Percentiles rank a stretch among this genome's conserved stretches.
These are phyloP conservation scores for Leishmania amazonensis DNA, from an alignment of 208 protist genomes.

Conservation along the genomic window DNA sequence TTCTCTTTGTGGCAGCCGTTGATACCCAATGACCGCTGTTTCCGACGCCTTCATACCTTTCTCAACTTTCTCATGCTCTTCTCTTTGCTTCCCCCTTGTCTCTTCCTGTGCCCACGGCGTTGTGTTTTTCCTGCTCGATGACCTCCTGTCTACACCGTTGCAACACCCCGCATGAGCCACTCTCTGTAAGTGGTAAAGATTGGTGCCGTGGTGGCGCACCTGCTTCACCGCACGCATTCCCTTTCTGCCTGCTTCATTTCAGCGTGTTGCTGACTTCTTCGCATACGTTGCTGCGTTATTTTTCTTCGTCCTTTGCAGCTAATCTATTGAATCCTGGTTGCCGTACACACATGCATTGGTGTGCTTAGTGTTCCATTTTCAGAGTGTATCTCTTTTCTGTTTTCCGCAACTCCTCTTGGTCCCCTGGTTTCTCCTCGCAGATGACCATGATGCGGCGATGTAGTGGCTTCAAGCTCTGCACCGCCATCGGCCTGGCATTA, in stretches of 20 bases:
- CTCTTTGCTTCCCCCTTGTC: neutral
- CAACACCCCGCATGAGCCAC: no score
- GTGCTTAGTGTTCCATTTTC: neutral
- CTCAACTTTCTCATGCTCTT: neutral
- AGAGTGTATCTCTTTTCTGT: neutral
- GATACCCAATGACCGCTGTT: neutral
- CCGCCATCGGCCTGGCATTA: slow-evolving; percentile 4
- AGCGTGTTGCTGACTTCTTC: neutral
- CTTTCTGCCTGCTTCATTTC: neutral
- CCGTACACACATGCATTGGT: neutral
- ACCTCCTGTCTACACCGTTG: neutral
- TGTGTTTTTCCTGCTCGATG: neutral
- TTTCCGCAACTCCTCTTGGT: neutral
- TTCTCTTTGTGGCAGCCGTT: neutral
- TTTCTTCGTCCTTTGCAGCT: neutral
- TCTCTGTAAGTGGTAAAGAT: neutral
- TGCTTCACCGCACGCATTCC: neutral
- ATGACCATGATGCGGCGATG: slow-evolving; percentile 1
- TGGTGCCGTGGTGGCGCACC: neutral
- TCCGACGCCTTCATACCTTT: neutral
- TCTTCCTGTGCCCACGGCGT: neutral
- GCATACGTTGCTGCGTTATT: neutral
- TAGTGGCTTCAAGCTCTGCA: slow-evolving; percentile 1
- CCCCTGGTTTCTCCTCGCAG: neutral
- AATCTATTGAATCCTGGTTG: neutral